Percentiles rank a stretch among this genome's conserved stretches.
phyloP scores from a whole-genome alignment of 1,284 basidiomycete species.

The Boletus semigastroideus region DNA sequence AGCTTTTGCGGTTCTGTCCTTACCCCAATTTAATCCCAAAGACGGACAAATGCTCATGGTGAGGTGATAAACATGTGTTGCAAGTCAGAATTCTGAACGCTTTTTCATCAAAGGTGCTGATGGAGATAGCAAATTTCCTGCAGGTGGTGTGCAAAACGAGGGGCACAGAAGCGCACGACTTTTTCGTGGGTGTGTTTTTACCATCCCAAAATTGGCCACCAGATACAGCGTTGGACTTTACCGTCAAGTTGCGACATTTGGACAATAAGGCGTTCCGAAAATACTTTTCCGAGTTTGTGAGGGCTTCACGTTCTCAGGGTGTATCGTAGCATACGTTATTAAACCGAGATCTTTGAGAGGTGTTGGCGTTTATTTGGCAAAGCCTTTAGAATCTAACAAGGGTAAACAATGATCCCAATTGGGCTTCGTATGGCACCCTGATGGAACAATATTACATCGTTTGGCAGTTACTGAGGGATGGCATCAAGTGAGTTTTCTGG shows the following conservation, averaged over 20 bases:
- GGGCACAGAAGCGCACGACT: conserved; percentile 83
- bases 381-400: conserved; percentile 34
- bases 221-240: conserved; percentile 77
- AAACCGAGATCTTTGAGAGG: background rate
- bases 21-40: conserved; percentile 81
- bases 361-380: conserved; percentile 31
- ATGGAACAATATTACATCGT: conserved; percentile 19
- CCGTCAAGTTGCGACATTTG: conserved; percentile 72
- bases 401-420: conserved; percentile 29
- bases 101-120: conserved; percentile 62
- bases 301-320: conserved; percentile 55
- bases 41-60: conserved; percentile 86
- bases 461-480: conserved; percentile 32
- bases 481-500: conserved; percentile 39
- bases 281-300: conserved; percentile 86
- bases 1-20: conserved; percentile 81
- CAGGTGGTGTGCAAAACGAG: conserved; percentile 79
- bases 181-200: conserved; percentile 78
- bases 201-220: conserved; percentile 88
- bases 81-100: conserved; percentile 1
- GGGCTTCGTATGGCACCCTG: conserved; percentile 8
- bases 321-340: conserved; percentile 45
- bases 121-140: conserved; percentile 85
- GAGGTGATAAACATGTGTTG: conserved; percentile 29
- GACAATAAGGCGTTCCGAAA: conserved; percentile 86